Conservation (phyloP, 2,329 filamentous ascomycete genomes). For the Penicillium hesseltinei region DNA sequence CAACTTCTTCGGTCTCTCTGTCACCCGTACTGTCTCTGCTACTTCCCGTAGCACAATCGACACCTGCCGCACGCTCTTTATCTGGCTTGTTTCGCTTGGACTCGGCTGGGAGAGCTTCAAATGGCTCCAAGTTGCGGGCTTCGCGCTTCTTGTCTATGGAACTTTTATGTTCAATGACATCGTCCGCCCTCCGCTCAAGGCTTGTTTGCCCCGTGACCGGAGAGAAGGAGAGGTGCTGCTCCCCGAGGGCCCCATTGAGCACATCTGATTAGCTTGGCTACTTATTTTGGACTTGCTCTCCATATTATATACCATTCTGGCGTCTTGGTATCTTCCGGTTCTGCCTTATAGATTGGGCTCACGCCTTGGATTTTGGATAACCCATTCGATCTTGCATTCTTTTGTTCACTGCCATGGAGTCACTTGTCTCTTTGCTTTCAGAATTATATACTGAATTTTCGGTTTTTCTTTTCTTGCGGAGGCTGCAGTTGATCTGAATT, state of each 20-base stretch:
- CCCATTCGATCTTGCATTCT: slow-evolving; percentile 3
- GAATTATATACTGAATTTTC: background rate
- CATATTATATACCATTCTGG: background rate
- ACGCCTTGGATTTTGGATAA: background rate
- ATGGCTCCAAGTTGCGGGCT: slow-evolving; percentile 89
- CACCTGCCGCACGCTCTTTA: slow-evolving; percentile 94
- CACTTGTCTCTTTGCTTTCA: background rate
- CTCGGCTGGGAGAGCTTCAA: slow-evolving; percentile 98
- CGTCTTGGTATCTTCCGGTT: background rate
- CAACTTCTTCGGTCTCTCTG: slow-evolving; percentile 96
- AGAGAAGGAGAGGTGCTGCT: slow-evolving; percentile 60
- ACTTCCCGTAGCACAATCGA: slow-evolving; percentile 95
- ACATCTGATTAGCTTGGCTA: slow-evolving; percentile 42
- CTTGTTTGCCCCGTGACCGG: slow-evolving; percentile 56
- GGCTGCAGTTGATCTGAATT: background rate
- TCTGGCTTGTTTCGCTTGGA: slow-evolving; percentile 91
- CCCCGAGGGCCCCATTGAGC: slow-evolving; percentile 81
- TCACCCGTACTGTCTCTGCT: slow-evolving; percentile 84
- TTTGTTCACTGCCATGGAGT: slow-evolving; percentile 1
- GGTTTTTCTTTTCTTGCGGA: background rate
- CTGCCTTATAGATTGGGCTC: background rate
- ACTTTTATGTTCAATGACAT: slow-evolving; percentile 97
- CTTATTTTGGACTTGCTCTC: background rate
- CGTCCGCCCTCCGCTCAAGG: slow-evolving; percentile 74
- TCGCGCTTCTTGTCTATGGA: slow-evolving; percentile 87